Evolutionary conservation across 2,329 filamentous ascomycete species (phyloP), one percentile per base, ranked within the genome.

Genomic region (Aulographum hederae): DNA sequence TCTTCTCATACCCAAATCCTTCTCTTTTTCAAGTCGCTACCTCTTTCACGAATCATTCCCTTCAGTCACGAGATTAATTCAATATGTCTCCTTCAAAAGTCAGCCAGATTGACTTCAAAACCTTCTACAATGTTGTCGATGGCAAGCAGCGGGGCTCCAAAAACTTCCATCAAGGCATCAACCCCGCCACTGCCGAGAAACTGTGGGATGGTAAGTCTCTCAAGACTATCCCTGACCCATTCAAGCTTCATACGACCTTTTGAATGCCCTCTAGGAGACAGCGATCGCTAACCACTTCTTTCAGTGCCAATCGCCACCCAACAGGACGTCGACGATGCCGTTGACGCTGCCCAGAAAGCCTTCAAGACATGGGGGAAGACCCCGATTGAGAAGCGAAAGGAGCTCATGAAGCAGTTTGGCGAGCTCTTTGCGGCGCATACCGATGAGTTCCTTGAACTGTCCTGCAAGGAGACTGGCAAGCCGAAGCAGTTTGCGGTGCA

Each of bases 81-180:
- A 54, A 32, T 40, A 61, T 60, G 58, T 58, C 57, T 50, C 56
- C 57, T 20, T 53, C 51, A 37, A 59, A 59, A 39, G 48, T 56
- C 13, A 48, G 49, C 31, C 46, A 38, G 32, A 45, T 56, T 39
- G 40, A 42, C 32, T 56, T 46, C 38, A 47, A 49, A 37, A 44
- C 43, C 30, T 56, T 56, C 46, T 40, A 43, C 44, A 55, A 56
- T 43, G 47, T 49, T 38, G 42, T 56, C 37, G 46, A 54, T 34
- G 52, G 52, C 41, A 39, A 53, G 43, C 38, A 40, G 20, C 45
- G 48, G 30, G 37, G 36, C 16, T 38, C 38, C 37, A 45, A 50
- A 31, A 32, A 23, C 26, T 10, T 18, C n/a, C 28, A 30, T 21
- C 27, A 36, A 26, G 36, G 36, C 34, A 31, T 38, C 23, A 36